Base-by-base conservation (phyloP, 2,329 filamentous ascomycete genomes). In the Scortechinia acanthostroma region DNA sequence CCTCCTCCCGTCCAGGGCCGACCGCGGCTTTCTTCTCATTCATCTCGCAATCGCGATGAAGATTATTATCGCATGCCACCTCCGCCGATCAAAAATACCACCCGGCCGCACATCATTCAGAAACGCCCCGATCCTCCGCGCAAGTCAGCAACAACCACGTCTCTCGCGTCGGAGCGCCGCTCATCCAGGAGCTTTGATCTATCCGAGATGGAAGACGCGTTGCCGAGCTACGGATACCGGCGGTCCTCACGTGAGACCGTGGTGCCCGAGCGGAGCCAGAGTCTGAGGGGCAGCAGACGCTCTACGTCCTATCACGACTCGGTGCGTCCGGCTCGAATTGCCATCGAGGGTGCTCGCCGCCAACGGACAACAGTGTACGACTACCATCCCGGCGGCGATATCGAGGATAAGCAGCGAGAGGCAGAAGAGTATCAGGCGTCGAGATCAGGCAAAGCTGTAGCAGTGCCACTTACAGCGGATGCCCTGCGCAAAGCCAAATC, bases 1-100 rank as follows among this genome's bases (percentile, higher is more conserved):
- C n/a, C n/a, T n/a, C n/a, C n/a, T n/a, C n/a, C n/a, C n/a, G n/a
- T n/a, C n/a, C n/a, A n/a, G n/a, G n/a, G n/a, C n/a, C n/a, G n/a
- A n/a, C n/a, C n/a, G n/a, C 25, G 25, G 10, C 10, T 30, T 10
- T 10, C 25, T 30, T 30, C 25, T 10, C 25, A n/a, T 10, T 10
- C 10, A 10, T 10, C 25, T 30, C 25, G 25, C n/a, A 55, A 58
- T 10, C 56, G 53, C 15, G 63, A 64, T 37, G 65, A 69, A 46
- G 66, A 68, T 42, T 66, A 56, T 44, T 64, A 66, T 48, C 60
- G 53, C 44, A 67, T 68, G 62, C 64, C 64, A 40, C 66, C 63
- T 4, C 64, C 65, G n/a, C 57, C 58, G 3, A 43, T 53, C 17
- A 63, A 57, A 45, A 45, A 49, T 25, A 59, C 53, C 43, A 47